phyloP scores from a whole-genome alignment of 129 eudicot genomes.

The Flaveria sonorensis region DNA sequence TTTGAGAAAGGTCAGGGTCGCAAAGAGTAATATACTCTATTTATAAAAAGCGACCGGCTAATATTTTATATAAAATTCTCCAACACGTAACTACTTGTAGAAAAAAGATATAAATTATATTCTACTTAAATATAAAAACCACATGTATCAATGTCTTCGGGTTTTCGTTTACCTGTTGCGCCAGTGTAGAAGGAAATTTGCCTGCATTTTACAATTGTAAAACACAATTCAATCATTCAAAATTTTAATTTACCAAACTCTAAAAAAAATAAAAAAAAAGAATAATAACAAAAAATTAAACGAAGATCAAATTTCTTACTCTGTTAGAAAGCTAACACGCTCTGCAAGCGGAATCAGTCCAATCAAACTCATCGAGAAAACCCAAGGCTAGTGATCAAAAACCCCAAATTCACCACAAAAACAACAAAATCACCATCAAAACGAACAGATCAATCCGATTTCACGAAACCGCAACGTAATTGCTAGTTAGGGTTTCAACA shows the following conservation, averaged over 20 bases:
- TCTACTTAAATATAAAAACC: too few relatives aligned
- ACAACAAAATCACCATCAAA: background rate
- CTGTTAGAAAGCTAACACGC: slow-evolving; percentile 80
- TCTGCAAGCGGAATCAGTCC: slow-evolving; percentile 90
- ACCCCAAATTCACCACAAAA: background rate
- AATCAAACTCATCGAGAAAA: slow-evolving; percentile 69
- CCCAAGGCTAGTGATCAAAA: slow-evolving; percentile 59
- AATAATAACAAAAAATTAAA: too few relatives aligned
- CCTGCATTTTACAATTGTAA: slow-evolving; percentile 45
- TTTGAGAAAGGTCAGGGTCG: too few relatives aligned
- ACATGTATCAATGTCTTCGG: background rate
- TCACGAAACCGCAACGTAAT: background rate
- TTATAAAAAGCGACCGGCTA: background rate
- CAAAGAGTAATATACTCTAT: too few relatives aligned
- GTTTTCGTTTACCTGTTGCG: slow-evolving; percentile 63
- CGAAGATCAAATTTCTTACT: slow-evolving; percentile 53
- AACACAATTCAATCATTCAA: background rate
- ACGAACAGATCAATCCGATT: background rate
- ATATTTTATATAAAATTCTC: background rate
- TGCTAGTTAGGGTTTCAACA: slow-evolving; percentile 6
- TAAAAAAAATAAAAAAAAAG: background rate
- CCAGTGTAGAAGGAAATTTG: slow-evolving; percentile 84
- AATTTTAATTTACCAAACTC: background rate
- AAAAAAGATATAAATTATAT: too few relatives aligned
- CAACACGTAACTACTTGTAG: too few relatives aligned